These are phyloP conservation scores for Gaertneriomyces sp. DNA, from an alignment of 192 early-diverging fungal species.

Conservation along the genomic window DNA sequence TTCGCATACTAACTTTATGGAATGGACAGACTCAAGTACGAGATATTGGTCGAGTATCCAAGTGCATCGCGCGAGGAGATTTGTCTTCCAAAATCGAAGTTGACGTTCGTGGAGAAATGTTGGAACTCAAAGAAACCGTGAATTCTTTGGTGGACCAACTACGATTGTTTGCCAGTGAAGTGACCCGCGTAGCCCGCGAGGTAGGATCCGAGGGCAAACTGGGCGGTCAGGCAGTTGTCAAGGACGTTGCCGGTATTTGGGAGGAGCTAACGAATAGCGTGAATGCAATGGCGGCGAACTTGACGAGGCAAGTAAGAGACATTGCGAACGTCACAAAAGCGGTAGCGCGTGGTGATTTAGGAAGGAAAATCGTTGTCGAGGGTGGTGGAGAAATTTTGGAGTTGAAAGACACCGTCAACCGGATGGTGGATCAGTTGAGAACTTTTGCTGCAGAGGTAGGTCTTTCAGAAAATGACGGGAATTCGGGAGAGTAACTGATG, in stretches of 20 bases:
- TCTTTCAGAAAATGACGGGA: not conserved
- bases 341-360: slow-evolving; percentile 59
- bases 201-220: slow-evolving; percentile 58
- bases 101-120: slow-evolving; percentile 65
- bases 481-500: too few species aligned
- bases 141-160: slow-evolving; percentile 72
- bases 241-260: slow-evolving; percentile 45
- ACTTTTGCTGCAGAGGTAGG: slow-evolving; percentile 59
- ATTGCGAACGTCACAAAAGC: slow-evolving; percentile 64
- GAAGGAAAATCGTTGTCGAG: slow-evolving; percentile 58
- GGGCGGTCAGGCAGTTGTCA: slow-evolving; percentile 61
- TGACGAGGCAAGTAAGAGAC: slow-evolving; percentile 55
- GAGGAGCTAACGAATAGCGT: slow-evolving; percentile 60
- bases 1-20: not conserved
- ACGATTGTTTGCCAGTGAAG: slow-evolving; percentile 67
- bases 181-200: slow-evolving; percentile 51
- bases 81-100: slow-evolving; percentile 57
- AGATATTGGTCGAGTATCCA: slow-evolving; percentile 58
- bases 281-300: slow-evolving; percentile 63
- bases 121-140: slow-evolving; percentile 66
- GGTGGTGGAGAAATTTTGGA: slow-evolving; percentile 58
- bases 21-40: slow-evolving; percentile 49
- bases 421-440: slow-evolving; percentile 55
- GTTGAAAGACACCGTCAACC: slow-evolving; percentile 61
- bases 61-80: slow-evolving; percentile 57